These are phyloP conservation scores for Beauveria brongniartii DNA, from an alignment of 2,329 filamentous ascomycete genomes.

Conservation along the genomic window DNA sequence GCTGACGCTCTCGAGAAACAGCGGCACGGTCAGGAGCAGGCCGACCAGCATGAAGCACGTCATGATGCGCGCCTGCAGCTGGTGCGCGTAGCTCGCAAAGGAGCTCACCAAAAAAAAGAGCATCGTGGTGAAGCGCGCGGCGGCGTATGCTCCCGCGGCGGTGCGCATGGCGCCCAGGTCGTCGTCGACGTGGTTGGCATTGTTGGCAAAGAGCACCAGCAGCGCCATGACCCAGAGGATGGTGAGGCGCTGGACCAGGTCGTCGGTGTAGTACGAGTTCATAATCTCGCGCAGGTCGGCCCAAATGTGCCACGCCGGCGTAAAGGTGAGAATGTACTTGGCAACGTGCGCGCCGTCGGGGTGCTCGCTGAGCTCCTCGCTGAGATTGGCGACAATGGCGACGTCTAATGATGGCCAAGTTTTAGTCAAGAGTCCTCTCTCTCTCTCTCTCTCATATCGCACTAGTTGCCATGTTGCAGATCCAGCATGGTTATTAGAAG, in stretches of 20 bases:
- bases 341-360: constrained; percentile 34
- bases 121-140: constrained; percentile 33
- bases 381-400: constrained; percentile 42
- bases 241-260: constrained; percentile 36
- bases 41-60: constrained; percentile 32
- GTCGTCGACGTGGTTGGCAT: constrained; percentile 34
- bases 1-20: constrained; percentile 34
- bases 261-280: constrained; percentile 45
- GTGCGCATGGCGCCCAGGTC: constrained; percentile 36
- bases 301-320: constrained; percentile 43
- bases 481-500: no score
- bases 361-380: constrained; percentile 38
- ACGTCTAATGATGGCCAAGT: constrained; percentile 23
- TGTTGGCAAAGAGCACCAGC: constrained; percentile 40
- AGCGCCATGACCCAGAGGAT: constrained; percentile 44
- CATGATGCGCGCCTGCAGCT: constrained; percentile 36
- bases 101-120: constrained; percentile 34
- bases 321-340: constrained; percentile 40
- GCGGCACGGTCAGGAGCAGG: constrained; percentile 33
- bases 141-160: constrained; percentile 37
- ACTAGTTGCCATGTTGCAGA: no score
- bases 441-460: no score
- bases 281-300: constrained; percentile 41
- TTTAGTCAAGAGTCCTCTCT: background rate
- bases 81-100: constrained; percentile 39